phyloP scores from a whole-genome alignment of 1,284 basidiomycete genomes.

The Amylostereum areolatum region DNA sequence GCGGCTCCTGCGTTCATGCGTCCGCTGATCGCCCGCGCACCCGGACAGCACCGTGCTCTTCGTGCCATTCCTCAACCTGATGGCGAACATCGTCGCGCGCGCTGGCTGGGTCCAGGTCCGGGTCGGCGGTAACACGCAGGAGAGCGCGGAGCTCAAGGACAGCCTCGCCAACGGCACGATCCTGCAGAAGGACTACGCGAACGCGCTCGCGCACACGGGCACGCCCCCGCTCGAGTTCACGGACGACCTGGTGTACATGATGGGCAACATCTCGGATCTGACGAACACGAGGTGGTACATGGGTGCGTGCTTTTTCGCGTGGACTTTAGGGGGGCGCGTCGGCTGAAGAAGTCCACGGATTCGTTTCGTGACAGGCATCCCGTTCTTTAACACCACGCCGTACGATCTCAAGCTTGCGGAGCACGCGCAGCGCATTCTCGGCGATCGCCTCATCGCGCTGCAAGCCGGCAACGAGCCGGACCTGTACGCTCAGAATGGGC shows the following conservation, averaged over 20 bases:
- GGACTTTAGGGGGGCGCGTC: neutral
- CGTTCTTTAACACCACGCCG: constrained; percentile 42
- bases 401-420: constrained; percentile 39
- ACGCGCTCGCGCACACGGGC: constrained; percentile 27
- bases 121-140: constrained; percentile 76
- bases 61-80: constrained; percentile 69
- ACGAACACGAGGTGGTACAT: constrained; percentile 58
- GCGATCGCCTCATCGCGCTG: constrained; percentile 38
- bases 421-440: constrained; percentile 35
- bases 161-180: constrained; percentile 16
- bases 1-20: neutral
- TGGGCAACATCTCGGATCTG: constrained; percentile 49
- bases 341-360: constrained; percentile 3
- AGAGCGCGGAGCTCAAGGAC: constrained; percentile 36
- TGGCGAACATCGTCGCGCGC: constrained; percentile 59
- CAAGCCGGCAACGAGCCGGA: constrained; percentile 55
- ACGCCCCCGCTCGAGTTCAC: constrained; percentile 58
- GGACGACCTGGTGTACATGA: constrained; percentile 49
- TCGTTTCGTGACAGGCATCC: constrained; percentile 25
- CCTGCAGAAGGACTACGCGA: constrained; percentile 13
- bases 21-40: neutral
- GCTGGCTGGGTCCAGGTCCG: constrained; percentile 55
- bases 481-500: constrained; percentile 31
- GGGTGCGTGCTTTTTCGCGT: constrained; percentile 22
- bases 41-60: constrained; percentile 39